Evolutionary conservation across 164 flowering plant species (phyloP).

Genomic region (Tetracentron sinense): DNA sequence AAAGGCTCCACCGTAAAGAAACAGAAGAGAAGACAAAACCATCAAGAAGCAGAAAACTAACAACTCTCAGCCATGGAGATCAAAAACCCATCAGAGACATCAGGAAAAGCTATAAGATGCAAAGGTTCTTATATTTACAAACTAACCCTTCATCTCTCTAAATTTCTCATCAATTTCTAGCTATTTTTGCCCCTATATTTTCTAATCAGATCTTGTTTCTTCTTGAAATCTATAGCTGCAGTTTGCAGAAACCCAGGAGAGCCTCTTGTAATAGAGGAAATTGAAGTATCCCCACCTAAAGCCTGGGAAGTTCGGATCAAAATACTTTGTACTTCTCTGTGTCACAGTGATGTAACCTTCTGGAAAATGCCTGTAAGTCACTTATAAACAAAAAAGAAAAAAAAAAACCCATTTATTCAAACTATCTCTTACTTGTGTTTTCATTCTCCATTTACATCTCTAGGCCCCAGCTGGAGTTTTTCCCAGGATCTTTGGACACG

Average conservation of each 20-base stretch:
- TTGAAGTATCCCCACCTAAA: constrained; percentile 57
- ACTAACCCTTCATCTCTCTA: background rate
- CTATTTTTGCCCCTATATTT: too few species aligned
- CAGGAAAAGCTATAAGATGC: constrained; percentile 31
- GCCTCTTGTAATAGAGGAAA: constrained; percentile 51
- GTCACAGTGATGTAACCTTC: constrained; percentile 52
- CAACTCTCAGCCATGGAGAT: background rate
- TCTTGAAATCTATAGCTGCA: constrained; percentile 43
- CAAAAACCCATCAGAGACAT: background rate
- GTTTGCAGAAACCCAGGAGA: constrained; percentile 44
- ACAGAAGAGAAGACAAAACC: too few species aligned
- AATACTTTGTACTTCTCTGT: constrained; percentile 59
- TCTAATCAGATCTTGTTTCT: background rate
- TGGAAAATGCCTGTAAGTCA: constrained; percentile 37
- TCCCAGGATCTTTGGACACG: constrained; percentile 67
- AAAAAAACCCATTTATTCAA: background rate
- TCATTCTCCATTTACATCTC: background rate
- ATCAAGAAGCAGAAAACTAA: too few species aligned
- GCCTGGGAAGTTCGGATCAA: constrained; percentile 56
- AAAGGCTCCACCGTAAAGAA: too few species aligned
- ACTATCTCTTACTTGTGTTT: background rate
- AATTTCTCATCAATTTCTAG: background rate
- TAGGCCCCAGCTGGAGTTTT: constrained; percentile 31
- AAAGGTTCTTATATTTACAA: constrained; percentile 14
- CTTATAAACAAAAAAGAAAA: too few species aligned